Evolutionary conservation across 108 stramenopile genomes (phyloP).

Genomic region (Cyclotella choctawhatcheeana): DNA sequence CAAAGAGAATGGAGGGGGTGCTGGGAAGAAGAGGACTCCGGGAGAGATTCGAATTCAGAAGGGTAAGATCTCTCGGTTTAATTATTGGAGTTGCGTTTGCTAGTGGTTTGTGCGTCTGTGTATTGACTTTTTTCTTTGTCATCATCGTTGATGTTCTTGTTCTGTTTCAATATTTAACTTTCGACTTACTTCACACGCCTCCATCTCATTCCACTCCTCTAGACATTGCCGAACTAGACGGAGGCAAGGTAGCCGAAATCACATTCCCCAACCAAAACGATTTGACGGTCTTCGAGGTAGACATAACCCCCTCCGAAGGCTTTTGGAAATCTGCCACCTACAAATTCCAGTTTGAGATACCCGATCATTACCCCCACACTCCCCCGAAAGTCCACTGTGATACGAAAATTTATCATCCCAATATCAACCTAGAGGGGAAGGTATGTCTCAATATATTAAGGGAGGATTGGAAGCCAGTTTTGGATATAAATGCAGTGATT

Average conservation of each 20-base stretch:
- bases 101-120: no score
- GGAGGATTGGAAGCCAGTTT: slow-evolving; percentile 99
- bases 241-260: slow-evolving; percentile 96
- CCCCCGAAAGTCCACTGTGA: slow-evolving; percentile 97
- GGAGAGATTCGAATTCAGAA: slow-evolving; percentile 99
- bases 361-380: slow-evolving; percentile 97
- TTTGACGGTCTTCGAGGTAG: slow-evolving; percentile 90
- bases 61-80: slow-evolving; percentile 65
- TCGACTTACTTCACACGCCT: no score
- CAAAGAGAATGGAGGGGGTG: slow-evolving; percentile 34
- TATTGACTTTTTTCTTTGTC: neutral
- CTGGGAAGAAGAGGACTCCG: slow-evolving; percentile 87
- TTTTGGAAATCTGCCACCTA: slow-evolving; percentile 97
- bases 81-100: neutral
- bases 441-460: slow-evolving; percentile 99
- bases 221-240: slow-evolving; percentile 99
- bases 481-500: slow-evolving; percentile 99
- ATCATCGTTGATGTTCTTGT: neutral
- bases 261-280: slow-evolving; percentile 96
- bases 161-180: neutral
- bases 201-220: neutral
- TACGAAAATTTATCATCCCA: slow-evolving; percentile 98
- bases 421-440: slow-evolving; percentile 98
- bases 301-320: slow-evolving; percentile 91
- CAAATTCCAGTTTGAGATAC: slow-evolving; percentile 94